Conservation (phyloP, 2,329 filamentous ascomycete species). For the Botrytis deweyae region DNA sequence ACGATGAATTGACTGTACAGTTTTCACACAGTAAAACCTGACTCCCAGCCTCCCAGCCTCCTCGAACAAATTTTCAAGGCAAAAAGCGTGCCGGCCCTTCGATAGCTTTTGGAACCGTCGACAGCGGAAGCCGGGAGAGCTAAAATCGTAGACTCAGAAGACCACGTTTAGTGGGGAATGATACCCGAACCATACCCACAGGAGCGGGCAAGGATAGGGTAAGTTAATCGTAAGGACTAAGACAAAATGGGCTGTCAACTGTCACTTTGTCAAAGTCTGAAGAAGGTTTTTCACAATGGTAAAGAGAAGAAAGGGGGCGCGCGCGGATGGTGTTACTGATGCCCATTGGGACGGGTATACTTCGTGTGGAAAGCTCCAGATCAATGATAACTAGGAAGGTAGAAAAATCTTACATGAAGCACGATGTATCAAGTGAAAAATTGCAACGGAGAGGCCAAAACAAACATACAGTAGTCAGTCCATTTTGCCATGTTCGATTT, state of each 20-base stretch:
- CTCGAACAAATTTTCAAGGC: slow-evolving; percentile 15
- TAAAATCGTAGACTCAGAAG: slow-evolving; percentile 20
- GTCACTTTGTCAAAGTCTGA: slow-evolving; percentile 13
- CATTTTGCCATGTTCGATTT: neutral
- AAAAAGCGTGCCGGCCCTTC: slow-evolving; percentile 25
- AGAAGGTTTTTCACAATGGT: slow-evolving; percentile 18
- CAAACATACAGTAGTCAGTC: neutral
- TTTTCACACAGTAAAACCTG: neutral
- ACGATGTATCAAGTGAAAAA: neutral
- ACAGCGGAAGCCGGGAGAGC: slow-evolving; percentile 27
- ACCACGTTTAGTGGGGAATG: slow-evolving; percentile 25
- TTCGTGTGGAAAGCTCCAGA: neutral
- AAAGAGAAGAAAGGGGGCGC: slow-evolving; percentile 17
- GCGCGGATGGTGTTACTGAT: slow-evolving; percentile 14
- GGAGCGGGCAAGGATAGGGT: slow-evolving; percentile 12
- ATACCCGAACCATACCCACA: slow-evolving; percentile 28
- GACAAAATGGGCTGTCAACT: slow-evolving; percentile 20
- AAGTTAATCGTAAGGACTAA: neutral
- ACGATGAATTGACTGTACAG: neutral
- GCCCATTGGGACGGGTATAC: neutral
- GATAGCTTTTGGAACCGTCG: slow-evolving; percentile 22
- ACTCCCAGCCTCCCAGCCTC: slow-evolving; percentile 17
- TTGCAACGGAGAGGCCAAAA: neutral
- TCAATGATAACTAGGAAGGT: neutral
- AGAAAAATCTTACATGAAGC: neutral